A percentile compares a stretch with the other conserved stretches of the same genome.
phyloP scores from a whole-genome alignment of 495 filamentous ascomycete species.

The Daldinia caldariorum region DNA sequence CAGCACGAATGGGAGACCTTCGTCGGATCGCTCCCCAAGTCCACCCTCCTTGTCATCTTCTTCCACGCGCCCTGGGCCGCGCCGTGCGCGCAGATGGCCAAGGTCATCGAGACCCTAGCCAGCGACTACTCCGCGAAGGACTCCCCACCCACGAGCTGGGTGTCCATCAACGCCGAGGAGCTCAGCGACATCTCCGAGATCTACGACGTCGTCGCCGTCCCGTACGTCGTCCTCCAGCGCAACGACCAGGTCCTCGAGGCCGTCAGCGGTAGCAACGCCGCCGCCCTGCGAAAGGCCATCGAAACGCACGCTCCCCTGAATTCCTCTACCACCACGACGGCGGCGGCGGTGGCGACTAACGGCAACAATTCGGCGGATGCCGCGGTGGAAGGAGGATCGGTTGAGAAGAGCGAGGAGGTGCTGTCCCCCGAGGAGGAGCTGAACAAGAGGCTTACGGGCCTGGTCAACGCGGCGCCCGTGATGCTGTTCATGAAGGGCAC shows the following conservation, averaged over 20 bases:
- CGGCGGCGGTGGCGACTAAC: conserved; percentile 26
- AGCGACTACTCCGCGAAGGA: conserved; percentile 75
- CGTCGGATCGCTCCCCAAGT: conserved; percentile 68
- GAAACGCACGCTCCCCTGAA: conserved; percentile 70
- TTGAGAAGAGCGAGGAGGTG: conserved; percentile 23
- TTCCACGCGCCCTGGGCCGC: conserved; percentile 98
- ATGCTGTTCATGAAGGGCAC: conserved; percentile 99
- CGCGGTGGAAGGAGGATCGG: neutral
- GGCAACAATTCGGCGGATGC: conserved; percentile 44
- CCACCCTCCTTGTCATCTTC: conserved; percentile 81
- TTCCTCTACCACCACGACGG: neutral
- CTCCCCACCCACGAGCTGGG: conserved; percentile 77
- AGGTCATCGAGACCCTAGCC: conserved; percentile 85
- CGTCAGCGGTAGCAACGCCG: conserved; percentile 87
- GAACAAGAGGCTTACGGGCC: conserved; percentile 74
- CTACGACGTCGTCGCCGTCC: conserved; percentile 93
- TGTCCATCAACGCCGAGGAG: conserved; percentile 89
- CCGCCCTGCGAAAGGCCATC: conserved; percentile 81
- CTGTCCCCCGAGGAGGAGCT: conserved; percentile 73
- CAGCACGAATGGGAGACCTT: conserved; percentile 73
- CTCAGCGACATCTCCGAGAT: conserved; percentile 85
- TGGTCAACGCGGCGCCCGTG: conserved; percentile 93
- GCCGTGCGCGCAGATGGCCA: conserved; percentile 91
- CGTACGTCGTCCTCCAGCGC: conserved; percentile 84
- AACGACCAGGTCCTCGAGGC: conserved; percentile 76